Base-by-base conservation (phyloP, 1,284 basidiomycete species). In the Apiotrichum gracile region DNA sequence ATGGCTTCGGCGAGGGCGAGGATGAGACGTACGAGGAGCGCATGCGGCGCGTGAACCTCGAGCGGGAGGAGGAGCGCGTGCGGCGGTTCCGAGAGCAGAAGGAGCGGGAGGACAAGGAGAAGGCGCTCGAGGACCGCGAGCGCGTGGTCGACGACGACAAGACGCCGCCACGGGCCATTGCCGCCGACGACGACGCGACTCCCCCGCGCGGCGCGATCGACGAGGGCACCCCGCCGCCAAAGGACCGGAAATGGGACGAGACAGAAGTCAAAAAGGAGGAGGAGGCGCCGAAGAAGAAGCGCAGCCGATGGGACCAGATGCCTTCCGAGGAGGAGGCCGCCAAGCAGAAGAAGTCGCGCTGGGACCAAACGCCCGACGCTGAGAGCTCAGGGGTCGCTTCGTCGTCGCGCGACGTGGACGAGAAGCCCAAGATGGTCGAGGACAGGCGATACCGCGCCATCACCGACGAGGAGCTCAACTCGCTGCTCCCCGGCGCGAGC, bases 231-330 rank as follows among this genome's bases (percentile, higher is more conserved):
- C 83, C 52, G 77, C 84, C 46, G 80, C 78, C 81, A 13, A 90
- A 85, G 68, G 83, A 87, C 49, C 91, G 89, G 48, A 79, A 90
- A 50, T 97, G 92, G 91, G 52, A 69, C 59, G 56, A 64, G 61
- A 58, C 60, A 56, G 70, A 76, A 64, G 64, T 72, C 68, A 62
- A 70, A 65, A 31, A 51, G 37, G 54, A 59, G 79, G 78, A 61
- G 79, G 80, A 53, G 29, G 58, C 63, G 27, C 83, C 88, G 47
- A 93, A 90, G 77, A 97, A 96, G 77, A 85, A 90, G 72, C 85
- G 88, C 49, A 97, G 93, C 38, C 83, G 96, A 43, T 99, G 96
- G 96, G 96, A 98, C 74, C 90, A 96, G 77, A 88, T 90, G 35
- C 80, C 80, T 0, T 73, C 73, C 8, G 73, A 69, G 19, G 57